A percentile compares a stretch with the other conserved stretches of the same genome.
phyloP scores from a whole-genome alignment of 768 basidiomycete genomes.

The Exidia glandulosa region DNA sequence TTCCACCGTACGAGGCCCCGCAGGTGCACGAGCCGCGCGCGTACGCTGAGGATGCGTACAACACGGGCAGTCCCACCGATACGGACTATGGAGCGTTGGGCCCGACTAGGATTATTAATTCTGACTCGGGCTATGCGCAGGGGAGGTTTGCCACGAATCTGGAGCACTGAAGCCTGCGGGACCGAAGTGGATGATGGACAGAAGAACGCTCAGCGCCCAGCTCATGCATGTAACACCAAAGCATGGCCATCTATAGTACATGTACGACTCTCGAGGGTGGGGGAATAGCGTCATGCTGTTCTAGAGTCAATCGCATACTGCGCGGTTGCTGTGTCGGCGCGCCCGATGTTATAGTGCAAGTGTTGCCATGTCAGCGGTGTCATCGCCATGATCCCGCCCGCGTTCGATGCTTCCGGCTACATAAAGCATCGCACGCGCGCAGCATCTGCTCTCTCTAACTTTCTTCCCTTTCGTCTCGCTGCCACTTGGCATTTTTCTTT shows the following conservation, averaged over 20 bases:
- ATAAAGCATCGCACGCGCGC: background rate
- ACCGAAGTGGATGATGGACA: too few species aligned
- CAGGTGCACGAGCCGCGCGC: background rate
- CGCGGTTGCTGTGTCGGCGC: too few species aligned
- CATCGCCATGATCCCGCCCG: background rate
- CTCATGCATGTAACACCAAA: too few species aligned
- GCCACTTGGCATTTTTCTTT: background rate
- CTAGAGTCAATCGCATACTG: too few species aligned
- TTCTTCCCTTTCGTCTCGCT: background rate
- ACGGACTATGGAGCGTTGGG: background rate
- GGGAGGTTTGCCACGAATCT: background rate
- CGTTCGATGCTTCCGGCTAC: background rate
- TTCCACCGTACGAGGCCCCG: background rate
- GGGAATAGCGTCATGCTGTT: too few species aligned
- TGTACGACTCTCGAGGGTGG: background rate
- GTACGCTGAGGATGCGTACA: background rate
- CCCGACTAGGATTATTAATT: background rate
- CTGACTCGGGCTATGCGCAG: background rate
- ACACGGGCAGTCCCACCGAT: background rate
- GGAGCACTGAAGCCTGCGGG: background rate
- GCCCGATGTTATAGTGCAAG: background rate
- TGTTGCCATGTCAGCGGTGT: background rate
- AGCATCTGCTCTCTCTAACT: background rate
- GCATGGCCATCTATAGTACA: background rate
- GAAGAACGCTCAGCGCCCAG: too few species aligned